Conservation (phyloP, 139 green algal species). For the Chlorella sp. region DNA sequence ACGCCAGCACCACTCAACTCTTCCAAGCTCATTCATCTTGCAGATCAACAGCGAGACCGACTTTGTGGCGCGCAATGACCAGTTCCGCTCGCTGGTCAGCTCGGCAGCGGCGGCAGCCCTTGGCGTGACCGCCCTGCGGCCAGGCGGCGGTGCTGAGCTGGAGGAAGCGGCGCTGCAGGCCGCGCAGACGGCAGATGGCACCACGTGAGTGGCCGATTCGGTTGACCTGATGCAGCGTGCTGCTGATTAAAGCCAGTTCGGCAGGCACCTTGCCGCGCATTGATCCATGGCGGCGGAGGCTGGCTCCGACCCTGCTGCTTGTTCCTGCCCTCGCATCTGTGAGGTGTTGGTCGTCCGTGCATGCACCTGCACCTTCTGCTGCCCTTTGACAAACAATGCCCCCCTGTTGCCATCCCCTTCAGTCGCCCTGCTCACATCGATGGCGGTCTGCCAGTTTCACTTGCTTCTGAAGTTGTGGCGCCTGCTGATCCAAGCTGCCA, state of each 20-base stretch:
- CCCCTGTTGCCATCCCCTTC: too few species aligned
- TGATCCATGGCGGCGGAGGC: too few species aligned
- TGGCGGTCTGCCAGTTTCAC: neutral
- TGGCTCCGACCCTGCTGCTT: too few species aligned
- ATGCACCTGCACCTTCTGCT: too few species aligned
- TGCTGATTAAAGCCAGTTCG: too few species aligned
- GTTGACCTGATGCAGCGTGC: neutral
- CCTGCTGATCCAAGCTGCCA: too few species aligned
- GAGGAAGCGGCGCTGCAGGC: neutral
- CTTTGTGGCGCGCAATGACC: slow-evolving; percentile 87
- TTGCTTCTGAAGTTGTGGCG: too few species aligned
- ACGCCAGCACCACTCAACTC: neutral
- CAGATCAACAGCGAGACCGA: slow-evolving; percentile 98
- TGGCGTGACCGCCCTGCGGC: slow-evolving; percentile 10
- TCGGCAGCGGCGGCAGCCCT: slow-evolving; percentile 67
- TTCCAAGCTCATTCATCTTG: neutral
- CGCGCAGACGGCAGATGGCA: neutral
- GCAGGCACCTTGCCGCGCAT: too few species aligned
- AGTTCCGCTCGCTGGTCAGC: slow-evolving; percentile 79
- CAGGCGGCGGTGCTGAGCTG: slow-evolving; percentile 4
- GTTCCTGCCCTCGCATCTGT: too few species aligned
- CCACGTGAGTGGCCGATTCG: neutral
- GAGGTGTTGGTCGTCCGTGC: too few species aligned
- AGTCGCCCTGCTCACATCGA: too few species aligned
- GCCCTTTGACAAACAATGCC: too few species aligned